phyloP scores from a whole-genome alignment of 192 early-diverging fungal species.

The Backusella liffmaniae region DNA sequence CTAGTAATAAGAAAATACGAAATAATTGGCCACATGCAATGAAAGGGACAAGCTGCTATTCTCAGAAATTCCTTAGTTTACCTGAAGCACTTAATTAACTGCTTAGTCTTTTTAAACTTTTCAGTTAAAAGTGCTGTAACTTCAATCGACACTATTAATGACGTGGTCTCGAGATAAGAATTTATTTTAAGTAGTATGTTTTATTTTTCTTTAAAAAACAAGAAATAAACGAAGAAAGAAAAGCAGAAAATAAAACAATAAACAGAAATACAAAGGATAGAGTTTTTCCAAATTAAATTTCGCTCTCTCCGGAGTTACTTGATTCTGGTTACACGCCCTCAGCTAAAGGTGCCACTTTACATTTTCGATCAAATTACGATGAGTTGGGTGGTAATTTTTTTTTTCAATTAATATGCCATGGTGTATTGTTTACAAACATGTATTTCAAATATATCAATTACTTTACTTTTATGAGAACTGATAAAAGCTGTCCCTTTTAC shows the following conservation, averaged over 20 bases:
- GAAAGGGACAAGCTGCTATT: too few species aligned
- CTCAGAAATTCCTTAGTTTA: too few species aligned
- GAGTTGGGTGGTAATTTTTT: background rate
- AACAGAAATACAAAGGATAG: background rate
- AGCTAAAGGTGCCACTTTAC: background rate
- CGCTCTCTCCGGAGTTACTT: background rate
- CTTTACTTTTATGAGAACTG: background rate
- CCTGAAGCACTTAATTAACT: too few species aligned
- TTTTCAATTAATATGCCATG: background rate
- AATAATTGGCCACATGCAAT: too few species aligned
- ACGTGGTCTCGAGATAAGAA: too few species aligned
- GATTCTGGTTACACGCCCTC: background rate
- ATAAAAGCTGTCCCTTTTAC: background rate
- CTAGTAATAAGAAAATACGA: too few species aligned
- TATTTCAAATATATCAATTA: background rate
- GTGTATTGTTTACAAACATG: background rate
- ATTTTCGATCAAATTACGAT: background rate
- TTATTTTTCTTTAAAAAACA: too few species aligned
- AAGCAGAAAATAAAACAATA: background rate
- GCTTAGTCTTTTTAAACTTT: too few species aligned
- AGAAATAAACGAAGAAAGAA: background rate
- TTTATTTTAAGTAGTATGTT: too few species aligned
- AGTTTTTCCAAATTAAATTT: background rate
- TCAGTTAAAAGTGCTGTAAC: too few species aligned
- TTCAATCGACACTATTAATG: too few species aligned